Base-by-base conservation (phyloP, 106 monocot species). In the Dioscorea zingiberensis region DNA sequence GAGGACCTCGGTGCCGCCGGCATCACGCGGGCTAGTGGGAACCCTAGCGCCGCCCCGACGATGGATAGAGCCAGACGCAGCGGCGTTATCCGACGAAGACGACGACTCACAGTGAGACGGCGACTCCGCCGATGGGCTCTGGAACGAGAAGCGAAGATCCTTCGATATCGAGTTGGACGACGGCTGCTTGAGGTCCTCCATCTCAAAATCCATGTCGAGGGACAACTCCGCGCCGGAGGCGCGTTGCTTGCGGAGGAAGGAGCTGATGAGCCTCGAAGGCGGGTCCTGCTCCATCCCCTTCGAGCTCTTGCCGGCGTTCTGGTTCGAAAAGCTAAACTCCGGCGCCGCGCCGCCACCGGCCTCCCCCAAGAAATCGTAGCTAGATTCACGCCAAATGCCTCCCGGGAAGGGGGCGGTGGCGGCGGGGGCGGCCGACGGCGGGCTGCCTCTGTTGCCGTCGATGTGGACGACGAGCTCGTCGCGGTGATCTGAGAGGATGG, bases 121-220 rank as follows among this genome's bases (percentile, higher is more conserved):
- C 0, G 32, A 16, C 1, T 72, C 44, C 13, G 49, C 19, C 58
- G 70, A 60, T 18, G 72, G 68, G 18, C 68, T 59, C 14, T 72
- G 76, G 54, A 89, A 81, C 15, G 81, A 82, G 32, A 84, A 76
- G 47, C 79, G 67, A 45, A 73, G 55, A 21, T 89, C 89, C 63
- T 63, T 79, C 54, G n/a, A n/a, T n/a, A n/a, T n/a, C n/a, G n/a
- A n/a, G n/a, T n/a, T n/a, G n/a, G 88, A 10, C 12, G 47, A 14
- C 25, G 66, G 70, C 57, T 32, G 77, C 15, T 47, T 78, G 26
- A 85, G 60, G 73, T 89, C 82, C 23, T 76, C 77, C 79, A 82
- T 85, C 56, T 85, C 89, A 19, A 80, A 27, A 48, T 80, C 83
- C 63, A 78, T 55, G 56, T 88, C 81, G 44, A 88, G 65, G 32